These are phyloP conservation scores for Ogataea salicorniae DNA, from an alignment of 805 yeast species.

Conservation along the genomic window DNA sequence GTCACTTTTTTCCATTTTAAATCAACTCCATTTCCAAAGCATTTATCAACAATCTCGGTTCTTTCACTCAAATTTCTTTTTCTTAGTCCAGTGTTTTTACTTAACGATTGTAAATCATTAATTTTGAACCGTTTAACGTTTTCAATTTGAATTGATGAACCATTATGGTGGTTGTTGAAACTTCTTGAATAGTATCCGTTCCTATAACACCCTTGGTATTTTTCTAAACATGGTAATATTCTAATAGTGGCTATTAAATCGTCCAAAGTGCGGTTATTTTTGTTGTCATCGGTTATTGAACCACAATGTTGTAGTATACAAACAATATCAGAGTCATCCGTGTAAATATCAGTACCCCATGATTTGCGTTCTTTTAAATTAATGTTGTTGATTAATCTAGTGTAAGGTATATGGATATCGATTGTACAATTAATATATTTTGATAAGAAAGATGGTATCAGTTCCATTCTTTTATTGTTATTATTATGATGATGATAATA, in stretches of 20 bases:
- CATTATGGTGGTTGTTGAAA: slow-evolving; percentile 58
- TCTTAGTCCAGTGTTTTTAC: slow-evolving; percentile 14
- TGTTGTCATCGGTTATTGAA: slow-evolving; percentile 30
- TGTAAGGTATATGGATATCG: slow-evolving; percentile 52
- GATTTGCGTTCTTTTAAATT: slow-evolving; percentile 47
- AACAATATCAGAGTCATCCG: slow-evolving; percentile 88
- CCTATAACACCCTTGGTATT: slow-evolving; percentile 60
- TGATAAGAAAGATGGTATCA: slow-evolving; percentile 27
- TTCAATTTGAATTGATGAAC: slow-evolving; percentile 64
- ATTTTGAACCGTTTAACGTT: slow-evolving; percentile 44
- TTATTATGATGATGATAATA: slow-evolving; percentile 3
- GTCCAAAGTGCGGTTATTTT: slow-evolving; percentile 15
- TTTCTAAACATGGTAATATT: slow-evolving; percentile 63
- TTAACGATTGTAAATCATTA: slow-evolving; percentile 18
- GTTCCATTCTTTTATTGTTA: slow-evolving; percentile 29
- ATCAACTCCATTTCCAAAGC: slow-evolving; percentile 1
- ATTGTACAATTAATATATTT: slow-evolving; percentile 43
- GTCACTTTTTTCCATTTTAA: not conserved
- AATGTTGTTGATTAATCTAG: slow-evolving; percentile 34
- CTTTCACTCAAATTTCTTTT: slow-evolving; percentile 22
- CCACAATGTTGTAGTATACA: slow-evolving; percentile 75
- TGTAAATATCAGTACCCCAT: slow-evolving; percentile 93
- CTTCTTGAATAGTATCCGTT: slow-evolving; percentile 69
- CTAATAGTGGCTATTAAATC: slow-evolving; percentile 56
- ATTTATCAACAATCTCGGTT: slow-evolving; percentile 10